phyloP scores from a whole-genome alignment of 1,284 basidiomycete species.

The Ganoderma lingzhi region DNA sequence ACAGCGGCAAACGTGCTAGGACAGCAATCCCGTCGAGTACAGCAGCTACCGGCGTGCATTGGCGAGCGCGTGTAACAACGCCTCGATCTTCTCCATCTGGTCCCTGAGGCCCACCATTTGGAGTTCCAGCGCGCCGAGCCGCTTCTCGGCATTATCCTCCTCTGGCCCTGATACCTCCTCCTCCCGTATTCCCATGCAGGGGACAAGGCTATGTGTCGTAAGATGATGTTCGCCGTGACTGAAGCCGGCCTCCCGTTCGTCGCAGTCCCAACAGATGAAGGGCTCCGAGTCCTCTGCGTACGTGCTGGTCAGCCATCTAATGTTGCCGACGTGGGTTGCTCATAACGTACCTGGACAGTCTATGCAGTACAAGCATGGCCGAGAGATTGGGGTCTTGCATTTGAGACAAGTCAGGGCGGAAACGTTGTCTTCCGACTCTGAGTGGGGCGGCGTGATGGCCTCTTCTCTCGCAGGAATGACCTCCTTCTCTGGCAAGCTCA shows the following conservation, averaged over 20 bases:
- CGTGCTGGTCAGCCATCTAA: background rate
- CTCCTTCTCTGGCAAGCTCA: background rate
- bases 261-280: constrained; percentile 34
- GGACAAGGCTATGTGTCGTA: constrained; percentile 34
- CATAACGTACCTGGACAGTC: constrained; percentile 32
- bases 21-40: background rate
- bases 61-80: background rate
- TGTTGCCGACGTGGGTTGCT: background rate
- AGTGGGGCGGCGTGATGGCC: background rate
- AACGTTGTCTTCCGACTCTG: constrained; percentile 12
- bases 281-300: constrained; percentile 15
- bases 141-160: constrained; percentile 23
- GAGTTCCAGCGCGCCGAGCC: constrained; percentile 34
- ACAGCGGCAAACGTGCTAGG: too few relatives aligned
- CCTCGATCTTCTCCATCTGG: background rate
- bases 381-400: constrained; percentile 22
- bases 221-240: constrained; percentile 10
- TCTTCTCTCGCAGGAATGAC: background rate
- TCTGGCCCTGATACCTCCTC: background rate
- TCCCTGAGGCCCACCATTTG: constrained; percentile 20
- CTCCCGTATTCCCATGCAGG: constrained; percentile 25
- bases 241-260: constrained; percentile 25
- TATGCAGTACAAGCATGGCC: constrained; percentile 42
- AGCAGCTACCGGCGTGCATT: background rate
- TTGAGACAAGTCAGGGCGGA: constrained; percentile 22